Evolutionary conservation across 257 asterid genomes (phyloP).

Genomic region (Scutellaria galericulata): DNA sequence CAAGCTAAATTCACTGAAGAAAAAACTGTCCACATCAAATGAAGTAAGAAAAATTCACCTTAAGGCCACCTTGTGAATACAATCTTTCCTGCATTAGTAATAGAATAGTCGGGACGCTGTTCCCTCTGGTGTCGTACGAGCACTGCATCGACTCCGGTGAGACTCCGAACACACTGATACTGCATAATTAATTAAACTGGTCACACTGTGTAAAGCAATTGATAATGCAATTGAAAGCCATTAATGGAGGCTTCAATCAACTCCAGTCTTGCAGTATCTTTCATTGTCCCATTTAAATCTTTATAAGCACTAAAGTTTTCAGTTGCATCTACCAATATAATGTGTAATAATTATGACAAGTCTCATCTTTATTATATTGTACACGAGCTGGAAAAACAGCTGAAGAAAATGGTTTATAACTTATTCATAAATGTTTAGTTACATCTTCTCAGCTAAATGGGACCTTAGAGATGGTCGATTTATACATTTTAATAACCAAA

Average conservation of each 20-base stretch:
- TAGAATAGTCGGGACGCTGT: constrained; percentile 96
- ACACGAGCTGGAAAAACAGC: constrained; percentile 35
- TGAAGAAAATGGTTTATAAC: constrained; percentile 30
- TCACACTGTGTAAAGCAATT: too few relatives aligned
- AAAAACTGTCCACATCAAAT: neutral
- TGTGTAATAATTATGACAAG: constrained; percentile 37
- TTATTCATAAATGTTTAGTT: constrained; percentile 34
- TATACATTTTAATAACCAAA: neutral
- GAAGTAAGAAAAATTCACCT: constrained; percentile 48
- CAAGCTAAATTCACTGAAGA: neutral
- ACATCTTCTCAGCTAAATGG: constrained; percentile 8
- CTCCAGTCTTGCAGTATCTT: neutral
- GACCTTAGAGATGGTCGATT: constrained; percentile 6
- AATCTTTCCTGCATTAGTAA: constrained; percentile 84
- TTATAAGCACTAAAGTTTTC: constrained; percentile 26
- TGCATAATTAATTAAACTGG: constrained; percentile 37
- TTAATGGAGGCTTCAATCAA: neutral
- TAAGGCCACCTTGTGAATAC: constrained; percentile 77
- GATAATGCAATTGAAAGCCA: too few relatives aligned
- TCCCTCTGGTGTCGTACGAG: constrained; percentile 83
- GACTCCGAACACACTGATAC: constrained; percentile 94
- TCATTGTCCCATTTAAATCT: constrained; percentile 36
- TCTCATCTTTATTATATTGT: constrained; percentile 31
- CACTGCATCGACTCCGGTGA: constrained; percentile 99
- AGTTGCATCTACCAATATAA: constrained; percentile 38